Percentiles rank a stretch among this genome's conserved stretches.
Evolutionary conservation across 75 land plant genomes (phyloP).

Genomic region (Sequoiadendron giganteum): DNA sequence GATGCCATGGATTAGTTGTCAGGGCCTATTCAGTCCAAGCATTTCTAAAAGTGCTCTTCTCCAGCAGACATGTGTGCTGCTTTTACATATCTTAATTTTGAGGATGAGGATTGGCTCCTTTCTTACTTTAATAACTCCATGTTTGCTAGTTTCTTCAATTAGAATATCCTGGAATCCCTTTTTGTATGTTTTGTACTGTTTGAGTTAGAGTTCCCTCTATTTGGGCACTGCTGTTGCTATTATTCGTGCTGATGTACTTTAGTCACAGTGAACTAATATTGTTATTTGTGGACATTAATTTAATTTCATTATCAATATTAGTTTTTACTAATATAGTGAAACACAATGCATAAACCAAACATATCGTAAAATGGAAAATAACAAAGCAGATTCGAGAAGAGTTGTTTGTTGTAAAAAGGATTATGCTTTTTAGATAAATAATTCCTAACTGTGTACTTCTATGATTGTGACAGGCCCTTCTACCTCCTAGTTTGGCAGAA

Average conservation of each 20-base stretch:
- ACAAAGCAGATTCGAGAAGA: neutral
- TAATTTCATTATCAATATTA: neutral
- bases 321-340: neutral
- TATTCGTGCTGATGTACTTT: neutral
- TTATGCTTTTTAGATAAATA: neutral
- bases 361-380: neutral
- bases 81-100: neutral
- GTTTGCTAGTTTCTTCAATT: neutral
- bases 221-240: neutral
- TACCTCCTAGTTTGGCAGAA: slow-evolving; percentile 65
- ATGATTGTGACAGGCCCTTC: slow-evolving; percentile 48
- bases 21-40: neutral
- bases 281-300: neutral
- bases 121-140: neutral
- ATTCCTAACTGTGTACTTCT: neutral
- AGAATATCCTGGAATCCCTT: neutral
- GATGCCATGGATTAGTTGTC: neutral
- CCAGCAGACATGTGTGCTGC: neutral
- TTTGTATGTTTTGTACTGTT: neutral
- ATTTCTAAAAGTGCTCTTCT: neutral
- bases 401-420: neutral
- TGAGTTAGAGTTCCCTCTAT: neutral
- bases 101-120: neutral
- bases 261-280: neutral
- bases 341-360: neutral